Percentiles rank a stretch among this genome's conserved stretches.
phyloP scores from a whole-genome alignment of 2,329 filamentous ascomycete genomes.

The Epichloe gansuensis region DNA sequence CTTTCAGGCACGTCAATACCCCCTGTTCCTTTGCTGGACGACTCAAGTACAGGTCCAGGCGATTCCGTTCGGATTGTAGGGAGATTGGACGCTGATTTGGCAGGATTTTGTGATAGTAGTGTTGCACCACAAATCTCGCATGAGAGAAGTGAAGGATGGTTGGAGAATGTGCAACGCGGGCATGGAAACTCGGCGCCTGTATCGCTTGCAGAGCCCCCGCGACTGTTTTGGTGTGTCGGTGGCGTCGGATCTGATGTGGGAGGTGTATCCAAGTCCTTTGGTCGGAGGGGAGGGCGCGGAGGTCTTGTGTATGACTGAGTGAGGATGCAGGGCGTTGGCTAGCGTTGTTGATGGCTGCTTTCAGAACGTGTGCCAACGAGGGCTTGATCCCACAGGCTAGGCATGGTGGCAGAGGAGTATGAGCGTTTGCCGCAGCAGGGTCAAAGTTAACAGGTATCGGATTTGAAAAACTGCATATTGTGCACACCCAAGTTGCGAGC shows the following conservation, averaged over 20 bases:
- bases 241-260: not conserved
- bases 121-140: conserved; percentile 89
- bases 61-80: conserved; percentile 51
- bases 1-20: conserved; percentile 52
- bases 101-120: conserved; percentile 43
- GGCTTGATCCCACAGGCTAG: conserved; percentile 91
- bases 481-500: conserved; percentile 83
- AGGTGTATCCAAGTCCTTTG: not conserved
- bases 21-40: conserved; percentile 14
- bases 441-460: conserved; percentile 90
- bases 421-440: conserved; percentile 62
- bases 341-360: conserved; percentile 71
- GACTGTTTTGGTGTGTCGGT: not conserved
- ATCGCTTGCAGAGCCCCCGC: conserved; percentile 3
- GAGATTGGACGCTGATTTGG: conserved; percentile 21
- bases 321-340: conserved; percentile 34
- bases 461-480: conserved; percentile 92
- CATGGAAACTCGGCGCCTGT: conserved; percentile 46
- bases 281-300: not conserved
- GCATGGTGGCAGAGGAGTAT: conserved; percentile 76
- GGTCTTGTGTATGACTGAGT: not conserved
- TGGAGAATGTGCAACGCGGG: conserved; percentile 84
- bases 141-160: conserved; percentile 72
- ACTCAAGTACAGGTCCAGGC: conserved; percentile 56
- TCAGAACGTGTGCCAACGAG: conserved; percentile 67